Conservation (phyloP, 2,329 filamentous ascomycete genomes). For the Colletotrichum eleusines region DNA sequence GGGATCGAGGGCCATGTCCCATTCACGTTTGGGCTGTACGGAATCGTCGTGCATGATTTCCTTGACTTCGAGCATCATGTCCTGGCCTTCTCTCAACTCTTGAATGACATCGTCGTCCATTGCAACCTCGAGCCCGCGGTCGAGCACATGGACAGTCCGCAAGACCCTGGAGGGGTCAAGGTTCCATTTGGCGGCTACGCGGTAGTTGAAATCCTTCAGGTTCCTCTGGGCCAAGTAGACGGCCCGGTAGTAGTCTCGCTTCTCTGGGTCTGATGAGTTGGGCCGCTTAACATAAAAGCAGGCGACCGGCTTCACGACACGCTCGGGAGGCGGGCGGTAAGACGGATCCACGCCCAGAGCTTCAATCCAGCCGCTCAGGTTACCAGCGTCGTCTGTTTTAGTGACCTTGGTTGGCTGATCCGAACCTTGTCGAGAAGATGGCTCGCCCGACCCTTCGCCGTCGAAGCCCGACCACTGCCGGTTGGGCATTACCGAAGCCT, state of each 20-base stretch:
- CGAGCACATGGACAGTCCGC: conserved; percentile 78
- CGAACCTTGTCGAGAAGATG: conserved; percentile 58
- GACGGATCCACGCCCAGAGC: conserved; percentile 88
- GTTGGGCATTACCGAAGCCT: conserved; percentile 55
- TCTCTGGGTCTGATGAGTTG: conserved; percentile 61
- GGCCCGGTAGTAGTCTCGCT: conserved; percentile 80
- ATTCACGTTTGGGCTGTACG: conserved; percentile 65
- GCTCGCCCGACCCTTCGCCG: conserved; percentile 63
- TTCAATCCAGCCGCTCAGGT: conserved; percentile 86
- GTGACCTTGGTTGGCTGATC: conserved; percentile 66
- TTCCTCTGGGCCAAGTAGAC: conserved; percentile 87
- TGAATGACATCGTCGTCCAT: conserved; percentile 91
- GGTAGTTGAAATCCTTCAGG: conserved; percentile 77
- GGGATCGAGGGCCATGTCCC: conserved; percentile 71
- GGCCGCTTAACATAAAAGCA: conserved; percentile 85
- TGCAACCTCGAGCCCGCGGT: conserved; percentile 82
- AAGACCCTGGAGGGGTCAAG: conserved; percentile 79
- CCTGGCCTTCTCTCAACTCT: conserved; percentile 89
- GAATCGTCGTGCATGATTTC: conserved; percentile 53
- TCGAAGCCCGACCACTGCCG: conserved; percentile 70
- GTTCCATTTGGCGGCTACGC: conserved; percentile 83
- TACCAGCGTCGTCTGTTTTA: conserved; percentile 71
- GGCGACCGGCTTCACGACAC: conserved; percentile 78
- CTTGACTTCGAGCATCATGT: conserved; percentile 81
- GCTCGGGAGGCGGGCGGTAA: conserved; percentile 84